Evolutionary conservation across 257 asterid species (phyloP), one percentile per base, ranked within the genome.

Genomic region (Fraxinus cuspidata): DNA sequence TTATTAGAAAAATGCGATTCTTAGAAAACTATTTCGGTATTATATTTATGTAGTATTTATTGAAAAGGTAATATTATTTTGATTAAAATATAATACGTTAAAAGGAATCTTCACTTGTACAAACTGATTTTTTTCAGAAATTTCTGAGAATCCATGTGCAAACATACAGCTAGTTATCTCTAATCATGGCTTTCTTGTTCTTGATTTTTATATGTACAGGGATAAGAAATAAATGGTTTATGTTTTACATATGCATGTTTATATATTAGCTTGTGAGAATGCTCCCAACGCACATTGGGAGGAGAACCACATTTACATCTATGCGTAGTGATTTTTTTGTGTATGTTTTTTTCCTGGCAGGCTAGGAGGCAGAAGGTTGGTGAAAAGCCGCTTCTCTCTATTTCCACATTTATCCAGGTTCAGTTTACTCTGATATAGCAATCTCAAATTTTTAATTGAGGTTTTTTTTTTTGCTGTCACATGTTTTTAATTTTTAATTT

Each of bases 311-410:
- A 38, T 74, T 56, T 73, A 74, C 65, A 71, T 75, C 74, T 51
- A 32, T 75, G 34, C 77, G 73, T 51, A 73, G 76, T 73, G 29
- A 66, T 72, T 78, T 40, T 40, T 79, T 44, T 71, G 49, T 18
- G 67, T 21, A 77, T 82, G 29, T 13, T 37, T 79, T 80, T 51
- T 64, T 71, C 78, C 15, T 86, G 68, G 84, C 92, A 96, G 99
- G 87, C 91, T 83, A 87, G 97, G 87, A 85, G 82, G 18, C 97
- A 88, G 81, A 95, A 95, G 86, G 94, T 88, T 85, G 97, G 98
- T 76, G 99, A 95, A 85, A 95, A 93, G 86, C 92, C 97, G 16
- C 87, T 91, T 81, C 88, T 96, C 66, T 96, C 98, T 53, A 58
- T 92, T 78, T 92, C 98, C 63, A 89, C 89, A 21, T 89, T 95